phyloP scores from a whole-genome alignment of 2,329 filamentous ascomycete species.

The Fusarium armeniacum region DNA sequence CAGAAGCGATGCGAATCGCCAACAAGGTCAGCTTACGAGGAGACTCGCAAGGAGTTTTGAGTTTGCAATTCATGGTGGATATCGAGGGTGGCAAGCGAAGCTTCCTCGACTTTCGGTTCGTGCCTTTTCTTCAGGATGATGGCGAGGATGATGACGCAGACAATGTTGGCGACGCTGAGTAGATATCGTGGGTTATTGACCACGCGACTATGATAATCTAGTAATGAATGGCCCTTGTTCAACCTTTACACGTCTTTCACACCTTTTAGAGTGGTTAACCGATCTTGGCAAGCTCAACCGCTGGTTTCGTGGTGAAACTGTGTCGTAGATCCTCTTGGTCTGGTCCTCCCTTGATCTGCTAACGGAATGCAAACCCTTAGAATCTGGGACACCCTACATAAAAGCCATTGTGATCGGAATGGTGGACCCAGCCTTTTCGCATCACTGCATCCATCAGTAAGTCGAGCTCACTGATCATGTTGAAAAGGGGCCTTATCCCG shows the following conservation, averaged over 20 bases:
- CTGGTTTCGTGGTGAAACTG: conserved; percentile 1
- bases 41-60: conserved; percentile 90
- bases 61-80: conserved; percentile 96
- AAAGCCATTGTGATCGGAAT: conserved; percentile 35
- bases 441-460: background rate
- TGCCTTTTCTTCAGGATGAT: conserved; percentile 77
- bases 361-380: conserved; percentile 33
- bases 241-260: conserved; percentile 14
- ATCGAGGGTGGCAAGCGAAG: conserved; percentile 77
- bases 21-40: conserved; percentile 93
- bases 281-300: background rate
- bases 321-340: background rate
- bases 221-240: conserved; percentile 7
- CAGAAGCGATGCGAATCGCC: conserved; percentile 91
- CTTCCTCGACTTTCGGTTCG: conserved; percentile 87
- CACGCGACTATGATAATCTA: conserved; percentile 9
- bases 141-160: conserved; percentile 59
- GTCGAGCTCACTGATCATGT: background rate
- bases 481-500: conserved; percentile 35
- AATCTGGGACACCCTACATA: conserved; percentile 29
- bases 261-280: background rate
- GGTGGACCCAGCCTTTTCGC: conserved; percentile 30
- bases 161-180: conserved; percentile 22
- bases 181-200: conserved; percentile 10
- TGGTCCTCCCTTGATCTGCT: conserved; percentile 34